Conservation (phyloP, 106 monocot genomes). For the Hemerocallis citrina region DNA sequence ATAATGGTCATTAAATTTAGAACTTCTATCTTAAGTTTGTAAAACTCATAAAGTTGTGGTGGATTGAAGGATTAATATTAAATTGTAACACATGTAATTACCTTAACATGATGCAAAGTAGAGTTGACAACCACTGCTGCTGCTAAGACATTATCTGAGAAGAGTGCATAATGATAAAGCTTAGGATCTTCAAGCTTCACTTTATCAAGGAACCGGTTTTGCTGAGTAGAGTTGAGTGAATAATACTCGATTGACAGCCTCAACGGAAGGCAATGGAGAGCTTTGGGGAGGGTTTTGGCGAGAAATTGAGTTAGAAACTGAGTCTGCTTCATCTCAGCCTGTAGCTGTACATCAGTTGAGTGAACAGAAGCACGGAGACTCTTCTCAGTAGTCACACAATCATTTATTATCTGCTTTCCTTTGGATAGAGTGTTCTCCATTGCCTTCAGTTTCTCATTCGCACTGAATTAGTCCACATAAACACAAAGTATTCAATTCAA, state of each 20-base stretch:
- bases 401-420: conserved; percentile 53
- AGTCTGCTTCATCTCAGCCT: conserved; percentile 35
- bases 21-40: too few species aligned
- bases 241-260: conserved; percentile 61
- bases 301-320: conserved; percentile 52
- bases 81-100: not conserved
- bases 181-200: conserved; percentile 58
- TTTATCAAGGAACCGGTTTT: conserved; percentile 27
- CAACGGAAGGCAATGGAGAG: conserved; percentile 74
- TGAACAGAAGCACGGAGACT: conserved; percentile 46
- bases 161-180: conserved; percentile 65
- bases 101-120: conserved; percentile 7
- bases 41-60: not conserved
- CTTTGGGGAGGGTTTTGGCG: conserved; percentile 74
- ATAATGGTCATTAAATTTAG: not conserved
- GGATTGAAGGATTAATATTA: not conserved
- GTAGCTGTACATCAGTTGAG: conserved; percentile 43
- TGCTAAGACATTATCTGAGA: conserved; percentile 19
- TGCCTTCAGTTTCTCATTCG: conserved; percentile 35
- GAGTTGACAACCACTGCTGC: conserved; percentile 13
- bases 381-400: conserved; percentile 36
- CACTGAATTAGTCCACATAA: conserved; percentile 21
- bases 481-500: not conserved
- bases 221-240: conserved; percentile 4
- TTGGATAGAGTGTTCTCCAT: conserved; percentile 58